Evolutionary conservation across 768 basidiomycete genomes (phyloP).

Genomic region (Lactarius psammicola): DNA sequence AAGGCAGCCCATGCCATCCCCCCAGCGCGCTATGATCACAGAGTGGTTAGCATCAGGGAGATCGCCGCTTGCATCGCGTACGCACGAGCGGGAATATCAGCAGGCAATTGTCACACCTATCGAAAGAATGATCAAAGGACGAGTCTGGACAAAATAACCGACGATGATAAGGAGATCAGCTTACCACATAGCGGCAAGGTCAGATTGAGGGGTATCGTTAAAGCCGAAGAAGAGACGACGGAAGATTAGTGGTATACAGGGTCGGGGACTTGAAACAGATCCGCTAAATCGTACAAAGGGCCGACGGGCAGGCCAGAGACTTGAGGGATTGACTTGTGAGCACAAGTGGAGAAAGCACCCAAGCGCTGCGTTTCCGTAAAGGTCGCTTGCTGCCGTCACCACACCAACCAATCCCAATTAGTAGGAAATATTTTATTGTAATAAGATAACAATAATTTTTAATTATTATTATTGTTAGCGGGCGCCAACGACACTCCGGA

Average conservation of each 20-base stretch:
- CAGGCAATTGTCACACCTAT: slow-evolving; percentile 78
- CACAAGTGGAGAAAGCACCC: neutral
- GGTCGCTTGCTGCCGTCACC: slow-evolving; percentile 18
- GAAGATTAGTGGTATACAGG: neutral
- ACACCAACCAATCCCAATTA: neutral
- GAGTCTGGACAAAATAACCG: slow-evolving; percentile 4
- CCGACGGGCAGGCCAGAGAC: slow-evolving; percentile 6
- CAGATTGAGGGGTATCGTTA: slow-evolving; percentile 19
- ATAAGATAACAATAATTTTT: neutral
- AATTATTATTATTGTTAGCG: neutral
- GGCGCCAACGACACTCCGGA: slow-evolving; percentile 8
- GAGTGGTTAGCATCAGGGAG: slow-evolving; percentile 17
- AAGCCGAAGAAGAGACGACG: slow-evolving; percentile 10
- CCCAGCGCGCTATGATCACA: slow-evolving; percentile 54
- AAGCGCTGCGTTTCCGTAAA: slow-evolving; percentile 14
- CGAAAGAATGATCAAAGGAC: slow-evolving; percentile 8
- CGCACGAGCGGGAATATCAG: slow-evolving; percentile 70
- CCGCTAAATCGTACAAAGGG: slow-evolving; percentile 16
- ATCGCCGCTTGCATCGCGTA: slow-evolving; percentile 18
- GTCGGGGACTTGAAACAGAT: slow-evolving; percentile 3
- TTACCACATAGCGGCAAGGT: slow-evolving; percentile 22
- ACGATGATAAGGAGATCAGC: slow-evolving; percentile 10
- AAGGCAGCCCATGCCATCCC: slow-evolving; percentile 68
- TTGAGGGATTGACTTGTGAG: neutral
- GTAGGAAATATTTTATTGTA: neutral